Evolutionary conservation across 305 asterid species (phyloP).

Genomic region (Solanum hybrid): DNA sequence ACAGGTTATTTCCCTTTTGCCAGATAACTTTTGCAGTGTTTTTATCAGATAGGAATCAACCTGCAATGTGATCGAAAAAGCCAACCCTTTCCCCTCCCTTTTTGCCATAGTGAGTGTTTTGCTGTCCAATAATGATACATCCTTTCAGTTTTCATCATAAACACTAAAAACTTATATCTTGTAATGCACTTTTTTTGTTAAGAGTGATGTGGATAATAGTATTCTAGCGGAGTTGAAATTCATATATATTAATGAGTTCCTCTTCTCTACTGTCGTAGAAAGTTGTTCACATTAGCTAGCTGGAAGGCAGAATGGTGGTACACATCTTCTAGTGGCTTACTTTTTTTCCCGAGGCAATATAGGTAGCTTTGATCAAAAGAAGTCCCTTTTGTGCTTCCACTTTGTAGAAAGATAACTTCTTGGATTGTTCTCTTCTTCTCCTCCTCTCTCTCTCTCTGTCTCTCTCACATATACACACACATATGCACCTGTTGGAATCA

Average conservation of each 20-base stretch:
- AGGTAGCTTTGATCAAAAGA: neutral
- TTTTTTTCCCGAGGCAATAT: neutral
- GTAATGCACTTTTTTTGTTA: neutral
- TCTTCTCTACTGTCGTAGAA: neutral
- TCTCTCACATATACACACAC: neutral
- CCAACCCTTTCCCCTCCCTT: neutral
- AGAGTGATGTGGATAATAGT: neutral
- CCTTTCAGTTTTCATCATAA: neutral
- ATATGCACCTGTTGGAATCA: neutral
- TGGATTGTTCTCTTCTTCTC: neutral
- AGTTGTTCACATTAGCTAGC: neutral
- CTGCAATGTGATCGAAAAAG: neutral
- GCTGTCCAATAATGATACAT: neutral
- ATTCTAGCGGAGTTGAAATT: neutral
- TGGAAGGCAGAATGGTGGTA: neutral
- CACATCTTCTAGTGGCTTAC: neutral
- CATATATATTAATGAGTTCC: conserved; percentile 1
- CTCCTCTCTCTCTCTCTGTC: accelerated
- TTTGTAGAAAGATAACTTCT: neutral
- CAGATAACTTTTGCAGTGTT: neutral
- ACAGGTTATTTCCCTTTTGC: neutral
- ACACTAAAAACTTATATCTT: neutral
- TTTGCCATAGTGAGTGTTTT: neutral
- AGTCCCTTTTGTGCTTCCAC: neutral
- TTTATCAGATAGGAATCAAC: neutral